phyloP scores from a whole-genome alignment of 2,329 filamentous ascomycete species.

The Penicillium sp. region DNA sequence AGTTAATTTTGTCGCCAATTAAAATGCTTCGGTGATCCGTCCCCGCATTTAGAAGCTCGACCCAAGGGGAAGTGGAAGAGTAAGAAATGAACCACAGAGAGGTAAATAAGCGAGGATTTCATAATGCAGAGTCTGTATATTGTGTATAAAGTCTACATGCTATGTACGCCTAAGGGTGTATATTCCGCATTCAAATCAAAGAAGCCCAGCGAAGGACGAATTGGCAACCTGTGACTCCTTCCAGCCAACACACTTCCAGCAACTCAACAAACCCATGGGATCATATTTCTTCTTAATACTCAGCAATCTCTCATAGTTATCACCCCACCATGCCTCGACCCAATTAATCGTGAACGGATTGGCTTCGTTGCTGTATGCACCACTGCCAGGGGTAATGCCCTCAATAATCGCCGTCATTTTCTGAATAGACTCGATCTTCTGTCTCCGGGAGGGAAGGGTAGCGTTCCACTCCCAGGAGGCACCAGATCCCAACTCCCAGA shows the following conservation, averaged over 20 bases:
- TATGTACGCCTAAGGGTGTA: neutral
- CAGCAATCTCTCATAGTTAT: conserved; percentile 19
- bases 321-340: conserved; percentile 20
- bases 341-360: conserved; percentile 19
- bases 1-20: no score
- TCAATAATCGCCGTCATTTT: conserved; percentile 10
- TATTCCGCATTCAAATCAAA: neutral
- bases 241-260: conserved; percentile 19
- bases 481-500: conserved; percentile 17
- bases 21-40: no score
- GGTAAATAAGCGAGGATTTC: neutral
- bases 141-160: neutral
- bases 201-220: neutral
- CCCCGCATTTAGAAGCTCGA: no score
- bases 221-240: neutral
- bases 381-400: conserved; percentile 12
- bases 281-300: conserved; percentile 23
- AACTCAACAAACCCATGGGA: conserved; percentile 14
- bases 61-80: neutral
- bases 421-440: conserved; percentile 8
- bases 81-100: neutral
- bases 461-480: conserved; percentile 17
- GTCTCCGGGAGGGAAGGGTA: conserved; percentile 11
- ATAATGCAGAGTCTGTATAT: neutral
- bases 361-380: conserved; percentile 21